These are phyloP conservation scores for Trichoderma afroharzianum DNA, from an alignment of 2,329 filamentous ascomycete species.

Conservation along the genomic window DNA sequence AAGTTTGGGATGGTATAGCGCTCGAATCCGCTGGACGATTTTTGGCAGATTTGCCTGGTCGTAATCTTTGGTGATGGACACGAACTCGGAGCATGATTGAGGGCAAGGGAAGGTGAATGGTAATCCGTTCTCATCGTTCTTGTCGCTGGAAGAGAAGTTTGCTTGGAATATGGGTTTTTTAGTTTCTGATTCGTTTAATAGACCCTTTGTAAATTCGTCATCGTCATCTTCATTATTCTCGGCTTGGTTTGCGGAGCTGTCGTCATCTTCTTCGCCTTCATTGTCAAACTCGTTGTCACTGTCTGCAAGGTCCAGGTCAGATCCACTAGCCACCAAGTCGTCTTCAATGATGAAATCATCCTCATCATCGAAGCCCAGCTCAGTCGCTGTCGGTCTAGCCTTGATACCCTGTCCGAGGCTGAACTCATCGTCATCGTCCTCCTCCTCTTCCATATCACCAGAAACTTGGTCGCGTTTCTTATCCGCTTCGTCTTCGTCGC, in stretches of 20 bases:
- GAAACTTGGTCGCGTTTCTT: conserved; percentile 32
- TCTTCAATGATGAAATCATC: conserved; percentile 92
- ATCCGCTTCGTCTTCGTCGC: conserved; percentile 53
- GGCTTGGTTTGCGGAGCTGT: conserved; percentile 41
- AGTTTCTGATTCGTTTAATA: conserved; percentile 58
- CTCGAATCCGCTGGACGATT: conserved; percentile 83
- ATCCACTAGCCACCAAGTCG: conserved; percentile 79
- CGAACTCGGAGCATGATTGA: conserved; percentile 68
- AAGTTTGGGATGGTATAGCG: conserved; percentile 87
- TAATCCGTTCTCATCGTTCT: conserved; percentile 54
- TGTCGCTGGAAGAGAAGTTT: conserved; percentile 41
- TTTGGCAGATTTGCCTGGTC: conserved; percentile 65
- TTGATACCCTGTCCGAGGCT: conserved; percentile 58
- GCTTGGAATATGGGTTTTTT: conserved; percentile 50
- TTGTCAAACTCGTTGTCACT: conserved; percentile 51
- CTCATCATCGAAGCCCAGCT: conserved; percentile 81
- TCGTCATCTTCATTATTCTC: conserved; percentile 47
- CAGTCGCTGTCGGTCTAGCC: conserved; percentile 52
- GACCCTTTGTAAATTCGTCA: conserved; percentile 69
- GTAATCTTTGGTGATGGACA: conserved; percentile 61
- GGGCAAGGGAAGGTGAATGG: conserved; percentile 88
- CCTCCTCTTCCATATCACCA: conserved; percentile 38
- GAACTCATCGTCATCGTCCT: conserved; percentile 51
- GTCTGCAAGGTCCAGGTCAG: conserved; percentile 59
- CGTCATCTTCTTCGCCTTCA: conserved; percentile 40